Evolutionary conservation across 257 asterid genomes (phyloP).

Genomic region (Haberlea rhodopensis): DNA sequence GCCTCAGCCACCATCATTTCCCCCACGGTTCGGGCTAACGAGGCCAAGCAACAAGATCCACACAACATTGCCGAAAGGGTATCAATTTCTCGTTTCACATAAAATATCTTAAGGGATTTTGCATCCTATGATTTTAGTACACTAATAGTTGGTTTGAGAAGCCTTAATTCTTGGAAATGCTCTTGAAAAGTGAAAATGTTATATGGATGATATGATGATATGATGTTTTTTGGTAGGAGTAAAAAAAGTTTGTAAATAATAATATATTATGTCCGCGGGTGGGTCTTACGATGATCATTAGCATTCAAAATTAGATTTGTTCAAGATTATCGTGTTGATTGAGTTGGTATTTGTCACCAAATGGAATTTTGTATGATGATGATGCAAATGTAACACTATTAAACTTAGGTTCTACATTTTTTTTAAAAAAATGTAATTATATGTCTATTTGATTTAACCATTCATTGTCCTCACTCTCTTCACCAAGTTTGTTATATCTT

Average conservation of each 20-base stretch:
- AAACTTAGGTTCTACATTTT: no score
- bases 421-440: no score
- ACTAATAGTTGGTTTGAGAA: constrained; percentile 10
- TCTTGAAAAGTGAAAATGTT: constrained; percentile 15
- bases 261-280: neutral
- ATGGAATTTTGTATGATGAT: no score
- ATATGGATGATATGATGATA: constrained; percentile 8
- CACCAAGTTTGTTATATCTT: no score
- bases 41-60: constrained; percentile 99
- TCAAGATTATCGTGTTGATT: constrained; percentile 10
- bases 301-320: neutral
- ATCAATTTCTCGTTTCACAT: neutral
- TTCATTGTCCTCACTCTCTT: no score
- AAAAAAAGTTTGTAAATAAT: constrained; percentile 5
- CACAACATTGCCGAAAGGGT: constrained; percentile 99
- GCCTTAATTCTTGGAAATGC: neutral
- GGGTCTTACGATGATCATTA: neutral
- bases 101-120: constrained; percentile 1
- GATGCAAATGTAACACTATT: no score
- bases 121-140: neutral
- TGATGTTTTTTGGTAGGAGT: constrained; percentile 16
- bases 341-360: no score
- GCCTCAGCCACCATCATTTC: constrained; percentile 78
- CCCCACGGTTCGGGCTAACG: constrained; percentile 97
- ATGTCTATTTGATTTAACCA: no score